These are phyloP conservation scores for Psilocybe mexicana DNA, from an alignment of 1,284 basidiomycete species.

Conservation along the genomic window DNA sequence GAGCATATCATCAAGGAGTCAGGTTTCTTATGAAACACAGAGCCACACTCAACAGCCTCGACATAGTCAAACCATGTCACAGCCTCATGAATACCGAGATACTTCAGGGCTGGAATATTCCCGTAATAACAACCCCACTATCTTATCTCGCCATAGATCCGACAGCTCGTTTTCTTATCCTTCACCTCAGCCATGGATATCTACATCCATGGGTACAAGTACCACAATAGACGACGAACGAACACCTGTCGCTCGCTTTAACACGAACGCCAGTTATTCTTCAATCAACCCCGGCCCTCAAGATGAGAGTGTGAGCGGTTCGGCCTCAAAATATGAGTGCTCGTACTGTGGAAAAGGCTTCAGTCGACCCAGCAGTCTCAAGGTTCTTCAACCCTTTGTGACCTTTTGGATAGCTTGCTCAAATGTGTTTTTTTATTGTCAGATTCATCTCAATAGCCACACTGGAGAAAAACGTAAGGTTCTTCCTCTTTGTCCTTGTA, in stretches of 20 bases:
- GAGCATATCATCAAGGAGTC: background rate
- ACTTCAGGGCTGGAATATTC: constrained; percentile 1
- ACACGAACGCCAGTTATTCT: background rate
- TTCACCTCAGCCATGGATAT: constrained; percentile 23
- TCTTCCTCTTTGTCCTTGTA: constrained; percentile 17
- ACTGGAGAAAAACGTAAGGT: constrained; percentile 82
- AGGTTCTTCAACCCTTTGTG: constrained; percentile 42
- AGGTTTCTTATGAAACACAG: constrained; percentile 6
- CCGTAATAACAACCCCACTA: constrained; percentile 5
- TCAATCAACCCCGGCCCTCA: constrained; percentile 7
- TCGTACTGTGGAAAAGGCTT: constrained; percentile 78
- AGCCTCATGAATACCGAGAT: constrained; percentile 4
- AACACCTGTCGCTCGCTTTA: constrained; percentile 29
- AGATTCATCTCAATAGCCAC: constrained; percentile 86
- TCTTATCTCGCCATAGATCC: constrained; percentile 13
- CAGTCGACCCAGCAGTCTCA: constrained; percentile 79
- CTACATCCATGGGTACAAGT: constrained; percentile 21
- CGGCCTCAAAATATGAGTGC: constrained; percentile 67
- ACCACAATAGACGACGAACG: constrained; percentile 26
- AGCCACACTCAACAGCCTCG: constrained; percentile 3
- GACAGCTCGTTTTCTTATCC: constrained; percentile 12
- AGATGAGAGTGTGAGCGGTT: constrained; percentile 17
- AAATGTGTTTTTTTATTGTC: constrained; percentile 14
- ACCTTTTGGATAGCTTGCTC: background rate
- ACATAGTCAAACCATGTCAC: constrained; percentile 7